Conservation (phyloP, 805 yeast genomes). For the Cyberlindnera mycetangii region DNA sequence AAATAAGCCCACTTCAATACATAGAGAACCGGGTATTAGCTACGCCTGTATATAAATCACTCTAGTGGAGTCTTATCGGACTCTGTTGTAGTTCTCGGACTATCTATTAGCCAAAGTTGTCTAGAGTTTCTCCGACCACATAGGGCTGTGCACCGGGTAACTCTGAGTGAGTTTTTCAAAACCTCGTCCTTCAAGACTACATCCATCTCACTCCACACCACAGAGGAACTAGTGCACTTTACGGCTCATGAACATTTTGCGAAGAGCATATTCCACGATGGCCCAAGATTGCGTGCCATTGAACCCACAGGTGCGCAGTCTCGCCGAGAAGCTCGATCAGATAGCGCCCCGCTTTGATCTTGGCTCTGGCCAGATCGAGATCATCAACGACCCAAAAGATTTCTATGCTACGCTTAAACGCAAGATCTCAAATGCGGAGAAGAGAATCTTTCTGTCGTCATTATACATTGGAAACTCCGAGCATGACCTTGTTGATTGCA, state of each 20-base stretch:
- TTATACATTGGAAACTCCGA: constrained; percentile 84
- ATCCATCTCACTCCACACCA: too few relatives aligned
- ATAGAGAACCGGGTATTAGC: neutral
- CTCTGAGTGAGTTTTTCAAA: too few relatives aligned
- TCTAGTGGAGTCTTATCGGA: too few relatives aligned
- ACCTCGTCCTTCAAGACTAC: too few relatives aligned
- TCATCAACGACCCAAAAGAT: constrained; percentile 62
- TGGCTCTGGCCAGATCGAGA: constrained; percentile 51
- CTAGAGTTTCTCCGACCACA: too few relatives aligned
- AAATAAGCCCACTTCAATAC: neutral
- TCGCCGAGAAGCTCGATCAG: constrained; percentile 54
- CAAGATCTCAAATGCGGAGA: constrained; percentile 60
- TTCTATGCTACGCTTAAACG: constrained; percentile 65
- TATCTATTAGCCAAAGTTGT: too few relatives aligned
- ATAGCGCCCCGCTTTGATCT: constrained; percentile 69
- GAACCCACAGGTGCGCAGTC: constrained; percentile 42
- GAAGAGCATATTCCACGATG: constrained; percentile 9
- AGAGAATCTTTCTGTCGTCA: constrained; percentile 76
- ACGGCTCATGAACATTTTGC: constrained; percentile 8
- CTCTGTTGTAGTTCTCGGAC: too few relatives aligned
- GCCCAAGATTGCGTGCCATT: constrained; percentile 16
- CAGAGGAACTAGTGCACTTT: too few relatives aligned
- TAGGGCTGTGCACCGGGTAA: too few relatives aligned
- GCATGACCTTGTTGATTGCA: constrained; percentile 63
- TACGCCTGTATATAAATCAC: constrained; percentile 2